Percentiles rank a stretch among this genome's conserved stretches.
Evolutionary conservation across 768 basidiomycete genomes (phyloP).

Genomic region (Scleroderma bovista): DNA sequence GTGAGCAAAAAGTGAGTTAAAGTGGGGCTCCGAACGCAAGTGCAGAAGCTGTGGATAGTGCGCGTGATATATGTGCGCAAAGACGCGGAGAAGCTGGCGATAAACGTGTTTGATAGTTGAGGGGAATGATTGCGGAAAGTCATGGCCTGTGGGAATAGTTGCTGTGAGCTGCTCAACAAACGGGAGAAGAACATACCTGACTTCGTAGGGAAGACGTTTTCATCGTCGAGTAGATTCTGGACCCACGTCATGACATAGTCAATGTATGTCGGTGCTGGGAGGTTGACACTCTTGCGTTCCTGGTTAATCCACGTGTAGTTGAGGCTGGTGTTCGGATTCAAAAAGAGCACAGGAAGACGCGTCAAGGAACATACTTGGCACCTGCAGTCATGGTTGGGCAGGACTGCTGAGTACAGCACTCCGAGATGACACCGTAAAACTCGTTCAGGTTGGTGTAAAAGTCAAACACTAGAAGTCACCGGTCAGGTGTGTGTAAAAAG

Average conservation of each 20-base stretch:
- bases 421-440: constrained; percentile 92
- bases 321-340: constrained; percentile 42
- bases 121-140: constrained; percentile 86
- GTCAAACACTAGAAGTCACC: constrained; percentile 67
- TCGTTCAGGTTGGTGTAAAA: constrained; percentile 97
- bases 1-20: constrained; percentile 96
- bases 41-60: constrained; percentile 91
- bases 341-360: neutral
- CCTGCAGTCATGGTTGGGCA: constrained; percentile 95
- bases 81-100: constrained; percentile 93
- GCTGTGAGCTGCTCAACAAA: neutral
- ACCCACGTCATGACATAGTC: constrained; percentile 98
- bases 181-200: constrained; percentile 51
- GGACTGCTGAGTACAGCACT: constrained; percentile 84
- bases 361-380: constrained; percentile 50
- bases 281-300: constrained; percentile 78
- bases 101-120: constrained; percentile 90
- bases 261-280: constrained; percentile 93
- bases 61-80: constrained; percentile 95
- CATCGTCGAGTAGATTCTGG: constrained; percentile 91
- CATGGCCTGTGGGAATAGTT: constrained; percentile 50
- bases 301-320: constrained; percentile 96
- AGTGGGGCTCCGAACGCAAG: constrained; percentile 89
- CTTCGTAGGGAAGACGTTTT: constrained; percentile 91
- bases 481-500: no score